Evolutionary conservation across 305 asterid species (phyloP).

Genomic region (Fraxinus albicans): DNA sequence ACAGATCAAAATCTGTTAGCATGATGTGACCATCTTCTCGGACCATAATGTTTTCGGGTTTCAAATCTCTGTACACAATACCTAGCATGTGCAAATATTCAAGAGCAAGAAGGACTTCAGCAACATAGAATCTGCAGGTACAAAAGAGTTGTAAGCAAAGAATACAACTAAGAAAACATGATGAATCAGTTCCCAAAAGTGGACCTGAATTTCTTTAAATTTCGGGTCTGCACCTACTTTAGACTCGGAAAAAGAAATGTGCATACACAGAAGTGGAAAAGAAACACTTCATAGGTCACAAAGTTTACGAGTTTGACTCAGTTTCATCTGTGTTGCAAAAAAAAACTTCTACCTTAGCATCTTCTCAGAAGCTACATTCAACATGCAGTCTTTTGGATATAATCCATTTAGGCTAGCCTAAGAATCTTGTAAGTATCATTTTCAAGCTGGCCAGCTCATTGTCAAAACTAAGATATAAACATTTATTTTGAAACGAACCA

Average conservation of each 20-base stretch:
- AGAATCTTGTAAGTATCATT: background rate
- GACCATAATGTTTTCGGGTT: slow-evolving; percentile 88
- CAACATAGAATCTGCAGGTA: slow-evolving; percentile 77
- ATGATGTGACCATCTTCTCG: slow-evolving; percentile 95
- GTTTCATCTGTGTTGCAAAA: background rate
- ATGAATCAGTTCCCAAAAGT: background rate
- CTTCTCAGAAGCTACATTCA: background rate
- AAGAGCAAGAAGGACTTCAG: slow-evolving; percentile 89
- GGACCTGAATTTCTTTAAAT: background rate
- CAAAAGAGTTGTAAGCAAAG: background rate
- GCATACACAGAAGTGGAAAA: background rate
- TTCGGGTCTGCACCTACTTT: background rate
- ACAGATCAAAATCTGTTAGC: slow-evolving; percentile 93
- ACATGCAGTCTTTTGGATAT: background rate
- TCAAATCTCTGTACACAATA: slow-evolving; percentile 82
- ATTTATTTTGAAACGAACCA: background rate
- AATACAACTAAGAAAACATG: background rate
- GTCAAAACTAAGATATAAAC: background rate
- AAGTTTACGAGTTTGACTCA: background rate
- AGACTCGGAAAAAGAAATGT: background rate
- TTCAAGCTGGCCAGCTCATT: background rate
- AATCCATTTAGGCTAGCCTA: background rate
- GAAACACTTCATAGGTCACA: background rate
- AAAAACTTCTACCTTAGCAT: background rate
- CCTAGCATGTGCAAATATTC: slow-evolving; percentile 97